Conservation (phyloP, 2,329 filamentous ascomycete species). For the Gaeumannomyces tritici region DNA sequence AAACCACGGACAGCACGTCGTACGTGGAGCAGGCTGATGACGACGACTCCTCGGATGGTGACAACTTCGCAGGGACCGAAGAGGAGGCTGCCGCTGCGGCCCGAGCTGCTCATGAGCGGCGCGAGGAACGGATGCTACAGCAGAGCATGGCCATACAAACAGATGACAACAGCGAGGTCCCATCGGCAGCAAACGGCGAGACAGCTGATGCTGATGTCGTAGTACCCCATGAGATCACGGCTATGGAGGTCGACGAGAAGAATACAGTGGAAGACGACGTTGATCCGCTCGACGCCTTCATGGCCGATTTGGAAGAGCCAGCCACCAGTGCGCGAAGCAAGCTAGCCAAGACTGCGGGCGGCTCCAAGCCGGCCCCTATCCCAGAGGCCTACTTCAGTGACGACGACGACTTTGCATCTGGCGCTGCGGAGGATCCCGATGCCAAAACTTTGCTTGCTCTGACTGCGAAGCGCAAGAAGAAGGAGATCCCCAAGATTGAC, state of each 20-base stretch:
- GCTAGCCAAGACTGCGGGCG: constrained; percentile 23
- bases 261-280: constrained; percentile 57
- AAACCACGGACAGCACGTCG: constrained; percentile 49
- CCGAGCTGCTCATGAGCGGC: constrained; percentile 74
- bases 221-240: constrained; percentile 61
- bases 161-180: constrained; percentile 12
- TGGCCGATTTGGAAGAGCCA: constrained; percentile 59
- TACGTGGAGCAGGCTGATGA: constrained; percentile 52
- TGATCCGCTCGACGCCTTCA: constrained; percentile 95
- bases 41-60: constrained; percentile 63
- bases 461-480: constrained; percentile 71
- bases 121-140: constrained; percentile 56
- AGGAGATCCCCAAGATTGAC: constrained; percentile 82
- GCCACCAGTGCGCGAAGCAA: constrained; percentile 26
- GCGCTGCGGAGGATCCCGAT: constrained; percentile 36
- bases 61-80: constrained; percentile 72
- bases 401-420: constrained; percentile 61
- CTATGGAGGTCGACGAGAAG: constrained; percentile 31
- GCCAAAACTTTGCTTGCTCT: constrained; percentile 41
- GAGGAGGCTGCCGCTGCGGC: constrained; percentile 82
- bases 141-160: constrained; percentile 38
- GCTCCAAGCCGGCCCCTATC: constrained; percentile 34
- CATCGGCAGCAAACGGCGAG: constrained; percentile 15
- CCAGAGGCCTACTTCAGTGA: constrained; percentile 85
- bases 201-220: constrained; percentile 12